phyloP scores from a whole-genome alignment of 768 basidiomycete genomes.

The Tephrocybe rancida region DNA sequence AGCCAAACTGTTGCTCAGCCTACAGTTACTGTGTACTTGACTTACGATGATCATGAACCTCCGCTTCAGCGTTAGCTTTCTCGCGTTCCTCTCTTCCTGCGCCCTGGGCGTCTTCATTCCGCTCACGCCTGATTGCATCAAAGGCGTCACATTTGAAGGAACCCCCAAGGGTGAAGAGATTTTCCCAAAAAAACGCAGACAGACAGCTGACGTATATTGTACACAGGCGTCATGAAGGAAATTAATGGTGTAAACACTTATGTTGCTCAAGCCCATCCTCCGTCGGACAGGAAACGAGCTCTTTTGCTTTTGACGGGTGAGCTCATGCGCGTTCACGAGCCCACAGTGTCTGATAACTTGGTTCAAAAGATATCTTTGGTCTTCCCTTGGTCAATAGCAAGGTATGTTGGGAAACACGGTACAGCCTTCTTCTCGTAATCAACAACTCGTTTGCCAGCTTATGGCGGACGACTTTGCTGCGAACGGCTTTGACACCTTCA shows the following conservation, averaged over 20 bases:
- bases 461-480: conserved; percentile 22
- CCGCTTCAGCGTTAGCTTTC: conserved; percentile 4
- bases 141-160: conserved; percentile 18
- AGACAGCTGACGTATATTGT: neutral
- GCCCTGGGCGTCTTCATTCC: conserved; percentile 5
- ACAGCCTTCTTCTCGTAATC: too few species aligned
- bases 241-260: conserved; percentile 20
- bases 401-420: neutral
- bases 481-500: conserved; percentile 21
- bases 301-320: conserved; percentile 15
- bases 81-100: conserved; percentile 1
- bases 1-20: too few species aligned
- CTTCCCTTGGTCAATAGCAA: conserved; percentile 17
- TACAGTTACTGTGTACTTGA: too few species aligned
- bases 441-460: conserved; percentile 1
- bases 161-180: conserved; percentile 13
- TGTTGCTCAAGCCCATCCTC: conserved; percentile 9
- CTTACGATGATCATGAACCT: conserved; percentile 1
- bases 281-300: conserved; percentile 11
- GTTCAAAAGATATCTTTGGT: conserved; percentile 21
- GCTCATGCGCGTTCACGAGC: too few species aligned
- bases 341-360: too few species aligned
- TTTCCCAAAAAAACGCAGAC: too few species aligned
- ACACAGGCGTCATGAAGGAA: conserved; percentile 9
- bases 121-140: conserved; percentile 15